Conservation (phyloP, 345 rosid species). For the Eucalyptus decipiens region DNA sequence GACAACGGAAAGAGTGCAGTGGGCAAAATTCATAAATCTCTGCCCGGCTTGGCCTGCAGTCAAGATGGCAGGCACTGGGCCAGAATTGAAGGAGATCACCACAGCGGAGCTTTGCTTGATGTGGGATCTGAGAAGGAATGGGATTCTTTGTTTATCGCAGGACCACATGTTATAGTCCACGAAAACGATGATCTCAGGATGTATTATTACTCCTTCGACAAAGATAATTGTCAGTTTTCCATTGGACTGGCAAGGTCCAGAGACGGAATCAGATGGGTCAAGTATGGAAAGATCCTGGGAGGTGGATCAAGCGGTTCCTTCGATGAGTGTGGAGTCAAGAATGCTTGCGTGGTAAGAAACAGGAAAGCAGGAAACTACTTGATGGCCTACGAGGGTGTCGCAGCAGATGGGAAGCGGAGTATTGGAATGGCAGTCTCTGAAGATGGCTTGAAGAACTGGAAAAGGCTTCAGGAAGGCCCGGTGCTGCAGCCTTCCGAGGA, state of each 20-base stretch:
- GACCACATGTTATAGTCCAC: conserved; percentile 65
- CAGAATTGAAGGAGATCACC: conserved; percentile 84
- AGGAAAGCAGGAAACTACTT: conserved; percentile 48
- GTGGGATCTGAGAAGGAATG: conserved; percentile 65
- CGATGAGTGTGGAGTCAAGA: conserved; percentile 47
- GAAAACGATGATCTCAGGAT: conserved; percentile 56
- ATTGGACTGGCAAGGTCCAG: conserved; percentile 79
- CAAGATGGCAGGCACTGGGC: conserved; percentile 92
- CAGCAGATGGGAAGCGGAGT: conserved; percentile 23
- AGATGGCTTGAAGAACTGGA: conserved; percentile 61
- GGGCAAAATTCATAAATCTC: conserved; percentile 24
- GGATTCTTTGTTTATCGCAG: conserved; percentile 67
- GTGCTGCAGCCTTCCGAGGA: conserved; percentile 20
- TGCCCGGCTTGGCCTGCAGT: conserved; percentile 73
- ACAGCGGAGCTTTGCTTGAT: conserved; percentile 72
- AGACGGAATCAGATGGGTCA: conserved; percentile 77
- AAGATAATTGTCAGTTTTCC: conserved; percentile 19
- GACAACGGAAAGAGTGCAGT: neutral
- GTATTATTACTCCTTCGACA: conserved; percentile 82
- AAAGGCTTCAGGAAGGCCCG: conserved; percentile 22
- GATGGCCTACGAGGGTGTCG: conserved; percentile 69
- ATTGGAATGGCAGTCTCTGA: conserved; percentile 55
- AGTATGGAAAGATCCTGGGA: conserved; percentile 56
- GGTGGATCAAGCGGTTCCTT: conserved; percentile 30
- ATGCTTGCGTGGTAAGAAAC: conserved; percentile 46